Percentiles rank a stretch among this genome's conserved stretches.
These are phyloP conservation scores for Uronychia setigera DNA, from an alignment of 73 alveolate genomes.

Conservation along the genomic window DNA sequence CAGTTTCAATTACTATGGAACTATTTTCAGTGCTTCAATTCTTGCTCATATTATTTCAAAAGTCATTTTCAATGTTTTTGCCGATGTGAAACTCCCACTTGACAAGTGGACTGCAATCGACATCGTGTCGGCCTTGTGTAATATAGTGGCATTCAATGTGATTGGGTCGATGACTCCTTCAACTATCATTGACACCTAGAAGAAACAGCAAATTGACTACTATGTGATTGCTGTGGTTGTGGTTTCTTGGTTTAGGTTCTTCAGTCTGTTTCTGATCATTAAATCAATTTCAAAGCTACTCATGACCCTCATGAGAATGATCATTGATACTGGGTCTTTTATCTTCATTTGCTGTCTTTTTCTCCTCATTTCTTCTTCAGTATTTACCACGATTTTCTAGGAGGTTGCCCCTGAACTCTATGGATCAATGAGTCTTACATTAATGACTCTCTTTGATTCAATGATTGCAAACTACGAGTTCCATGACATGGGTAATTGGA, in stretches of 20 bases:
- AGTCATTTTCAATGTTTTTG: slow-evolving; percentile 21
- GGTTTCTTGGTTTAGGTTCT: slow-evolving; percentile 55
- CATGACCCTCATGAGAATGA: slow-evolving; percentile 28
- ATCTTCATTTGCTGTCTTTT: slow-evolving; percentile 33
- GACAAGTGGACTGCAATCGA: slow-evolving; percentile 59
- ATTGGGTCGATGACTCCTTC: slow-evolving; percentile 35
- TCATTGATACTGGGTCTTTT: slow-evolving; percentile 18
- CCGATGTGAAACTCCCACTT: slow-evolving; percentile 18
- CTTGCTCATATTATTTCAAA: slow-evolving; percentile 1
- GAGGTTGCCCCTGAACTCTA: slow-evolving; percentile 38
- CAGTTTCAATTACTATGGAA: slow-evolving; percentile 38
- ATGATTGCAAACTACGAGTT: slow-evolving; percentile 33
- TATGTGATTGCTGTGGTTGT: slow-evolving; percentile 34
- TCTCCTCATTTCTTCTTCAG: slow-evolving; percentile 26
- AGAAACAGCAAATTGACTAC: slow-evolving; percentile 39
- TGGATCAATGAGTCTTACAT: slow-evolving; percentile 25
- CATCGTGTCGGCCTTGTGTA: slow-evolving; percentile 20
- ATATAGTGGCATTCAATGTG: slow-evolving; percentile 27
- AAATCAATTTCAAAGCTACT: slow-evolving; percentile 41
- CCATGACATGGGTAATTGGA: slow-evolving; percentile 29
- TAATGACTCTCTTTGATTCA: slow-evolving; percentile 56
- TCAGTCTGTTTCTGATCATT: slow-evolving; percentile 41
- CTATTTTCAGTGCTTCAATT: slow-evolving; percentile 24
- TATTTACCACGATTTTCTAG: slow-evolving; percentile 50
- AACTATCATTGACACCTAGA: slow-evolving; percentile 16